Base-by-base conservation (phyloP, 208 protist species). In the Crithidia expoeki region DNA sequence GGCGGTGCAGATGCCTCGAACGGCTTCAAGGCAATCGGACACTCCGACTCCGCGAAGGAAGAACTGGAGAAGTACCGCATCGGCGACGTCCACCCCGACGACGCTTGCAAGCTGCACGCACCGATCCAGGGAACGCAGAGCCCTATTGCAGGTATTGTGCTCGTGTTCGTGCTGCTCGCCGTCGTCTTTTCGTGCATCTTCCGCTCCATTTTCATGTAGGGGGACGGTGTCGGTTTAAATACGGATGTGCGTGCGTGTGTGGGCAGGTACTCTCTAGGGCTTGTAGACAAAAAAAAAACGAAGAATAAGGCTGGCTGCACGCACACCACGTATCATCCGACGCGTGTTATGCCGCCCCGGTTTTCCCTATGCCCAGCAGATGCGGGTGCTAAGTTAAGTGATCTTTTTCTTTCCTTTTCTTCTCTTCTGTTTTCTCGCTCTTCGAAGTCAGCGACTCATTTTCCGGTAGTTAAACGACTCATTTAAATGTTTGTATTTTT, bases 1-100 rank as follows among this genome's bases (percentile, higher is more conserved):
- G 93, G 79, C 2, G 92, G 89, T 19, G 79, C 82, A 49, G 91
- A 98, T 49, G 89, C 80, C 23, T 89, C 86, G 17, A 79, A 73
- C 36, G 91, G 83, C 55, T 98, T 97, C 60, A 86, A 96, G 57
- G 76, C 68, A n/a, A 79, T 94, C 25, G 88, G 83, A 12, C 86
- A 94, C 84, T 87, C 82, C 30, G 76, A 86, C 28, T 76, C 59
- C 12, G 91, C 91, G 16, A 86, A 80, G 58, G 77, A 88, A 52
- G 68, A 84, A 36, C 66, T 97, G 50, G 73, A 91, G 68, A 87
- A 85, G 66, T 91, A 81, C 61, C 88, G 84, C 68, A 90, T 94
- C 55, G 92, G 89, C 28, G 76, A 92, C 5, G 40, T 94, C 32
- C 66, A 86, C 72, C 77, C 81, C 5, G 73, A 88, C 17, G 81